Evolutionary conservation across 257 asterid genomes (phyloP), one percentile per base, ranked within the genome.

Genomic region (Scutellaria galericulata): DNA sequence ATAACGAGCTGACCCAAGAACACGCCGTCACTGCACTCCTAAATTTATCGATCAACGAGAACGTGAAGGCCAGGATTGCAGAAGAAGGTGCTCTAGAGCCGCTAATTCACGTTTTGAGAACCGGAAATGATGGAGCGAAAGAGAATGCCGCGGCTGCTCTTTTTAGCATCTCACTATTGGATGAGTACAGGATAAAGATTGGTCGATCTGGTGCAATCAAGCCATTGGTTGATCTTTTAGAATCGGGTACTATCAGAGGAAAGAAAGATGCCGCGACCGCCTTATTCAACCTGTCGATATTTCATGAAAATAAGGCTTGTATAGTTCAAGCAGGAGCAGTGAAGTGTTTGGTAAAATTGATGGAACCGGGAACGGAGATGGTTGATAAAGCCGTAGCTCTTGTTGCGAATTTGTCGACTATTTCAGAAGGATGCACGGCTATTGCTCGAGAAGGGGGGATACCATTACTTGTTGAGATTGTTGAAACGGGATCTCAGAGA

Each of bases 251-350:
- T 7, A 42, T 90, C 20, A 73, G 99, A 79, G 98, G 98, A 56
- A 88, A 88, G 83, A 95, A 92, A 82, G 99, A 95, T 18, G 98
- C 99, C 13, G 94, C 97, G 14, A 95, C 98, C 5, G 99, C 98
- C 7, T 73, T 95, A 51, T 95, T 90, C 68, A 95, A 86, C 77
- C 77, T 95, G 13, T 95, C 99, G 7, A 90, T 95, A 64, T 87
- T 75, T 80, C 97, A 95, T 50, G 99, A 95, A 55, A 95, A 95
- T 54, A 95, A 95, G 86, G 98, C 96, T 27, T 96, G 94, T 50
- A 90, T 95, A 59, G 82, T 95, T 60, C 98, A 90, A 77, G 95
- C 91, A 2, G 98, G 99, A 72, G 99, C 97, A 0, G 89, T 95
- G 71, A 87, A 83, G 81, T 72, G 86, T 70, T 81, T 95, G 79